phyloP scores from a whole-genome alignment of 2,329 filamentous ascomycete species.

The Pseudopithomyces chartarum region DNA sequence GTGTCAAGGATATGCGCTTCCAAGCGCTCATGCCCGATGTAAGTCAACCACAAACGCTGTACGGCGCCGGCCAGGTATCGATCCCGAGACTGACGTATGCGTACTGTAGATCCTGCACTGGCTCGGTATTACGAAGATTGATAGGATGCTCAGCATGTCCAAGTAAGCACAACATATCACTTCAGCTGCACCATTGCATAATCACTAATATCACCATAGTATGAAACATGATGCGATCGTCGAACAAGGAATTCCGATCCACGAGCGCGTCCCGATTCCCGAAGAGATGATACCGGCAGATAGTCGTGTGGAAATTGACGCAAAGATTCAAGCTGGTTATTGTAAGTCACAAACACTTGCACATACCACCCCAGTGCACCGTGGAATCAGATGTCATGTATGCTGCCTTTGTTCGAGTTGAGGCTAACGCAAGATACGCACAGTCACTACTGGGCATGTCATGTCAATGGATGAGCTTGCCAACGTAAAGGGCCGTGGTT shows the following conservation, averaged over 20 bases:
- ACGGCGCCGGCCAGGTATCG: not conserved
- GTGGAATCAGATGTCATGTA: too few relatives aligned
- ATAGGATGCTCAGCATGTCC: constrained; percentile 98
- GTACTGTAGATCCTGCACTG: constrained; percentile 76
- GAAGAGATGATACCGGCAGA: constrained; percentile 93
- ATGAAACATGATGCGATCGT: constrained; percentile 94
- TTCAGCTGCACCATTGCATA: not conserved
- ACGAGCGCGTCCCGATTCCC: constrained; percentile 88
- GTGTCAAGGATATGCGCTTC: constrained; percentile 96
- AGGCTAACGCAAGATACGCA: constrained; percentile 24
- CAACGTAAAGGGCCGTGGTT: constrained; percentile 85
- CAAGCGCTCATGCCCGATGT: constrained; percentile 93
- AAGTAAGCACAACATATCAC: constrained; percentile 63
- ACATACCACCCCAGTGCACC: not conserved
- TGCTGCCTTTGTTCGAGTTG: not conserved
- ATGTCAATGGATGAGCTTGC: constrained; percentile 86
- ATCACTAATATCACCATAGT: constrained; percentile 49
- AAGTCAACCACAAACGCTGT: constrained; percentile 16
- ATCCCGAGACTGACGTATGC: constrained; percentile 16
- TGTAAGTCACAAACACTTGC: constrained; percentile 58
- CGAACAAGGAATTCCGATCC: constrained; percentile 82
- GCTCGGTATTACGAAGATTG: constrained; percentile 98
- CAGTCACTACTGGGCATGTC: constrained; percentile 82
- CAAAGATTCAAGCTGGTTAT: constrained; percentile 91
- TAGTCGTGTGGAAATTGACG: constrained; percentile 97